These are phyloP conservation scores for Actinomortierella ambigua DNA, from an alignment of 371 early-diverging fungal genomes.

Conservation along the genomic window DNA sequence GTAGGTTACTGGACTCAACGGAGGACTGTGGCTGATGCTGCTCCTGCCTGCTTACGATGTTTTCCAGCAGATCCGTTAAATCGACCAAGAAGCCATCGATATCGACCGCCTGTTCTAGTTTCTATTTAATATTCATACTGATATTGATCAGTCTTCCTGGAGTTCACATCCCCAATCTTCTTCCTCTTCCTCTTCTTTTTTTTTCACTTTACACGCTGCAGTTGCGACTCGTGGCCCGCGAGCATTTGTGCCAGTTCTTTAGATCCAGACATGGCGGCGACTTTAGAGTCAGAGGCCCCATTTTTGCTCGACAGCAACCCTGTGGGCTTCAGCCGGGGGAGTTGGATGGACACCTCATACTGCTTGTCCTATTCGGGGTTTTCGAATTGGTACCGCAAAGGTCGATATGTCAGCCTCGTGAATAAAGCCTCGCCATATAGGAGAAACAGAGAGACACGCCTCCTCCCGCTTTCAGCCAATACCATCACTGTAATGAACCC, in stretches of 20 bases:
- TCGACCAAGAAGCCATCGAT: constrained; percentile 38
- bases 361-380: constrained; percentile 24
- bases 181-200: too few relatives aligned
- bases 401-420: too few relatives aligned
- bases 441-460: too few relatives aligned
- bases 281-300: not conserved
- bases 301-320: not conserved
- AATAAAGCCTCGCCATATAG: too few relatives aligned
- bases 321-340: not conserved
- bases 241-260: constrained; percentile 34
- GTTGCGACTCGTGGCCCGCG: constrained; percentile 20
- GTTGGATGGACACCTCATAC: constrained; percentile 29
- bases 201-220: constrained; percentile 20
- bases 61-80: constrained; percentile 35
- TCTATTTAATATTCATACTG: constrained; percentile 9
- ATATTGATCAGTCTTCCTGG: too few relatives aligned
- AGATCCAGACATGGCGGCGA: constrained; percentile 21
- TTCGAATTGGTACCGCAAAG: too few relatives aligned
- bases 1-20: too few relatives aligned
- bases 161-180: too few relatives aligned
- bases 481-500: constrained; percentile 44
- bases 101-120: constrained; percentile 31
- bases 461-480: not conserved
- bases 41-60: not conserved
- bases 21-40: too few relatives aligned